Conservation (phyloP, 2,329 filamentous ascomycete genomes). For the Ascochyta lentis region DNA sequence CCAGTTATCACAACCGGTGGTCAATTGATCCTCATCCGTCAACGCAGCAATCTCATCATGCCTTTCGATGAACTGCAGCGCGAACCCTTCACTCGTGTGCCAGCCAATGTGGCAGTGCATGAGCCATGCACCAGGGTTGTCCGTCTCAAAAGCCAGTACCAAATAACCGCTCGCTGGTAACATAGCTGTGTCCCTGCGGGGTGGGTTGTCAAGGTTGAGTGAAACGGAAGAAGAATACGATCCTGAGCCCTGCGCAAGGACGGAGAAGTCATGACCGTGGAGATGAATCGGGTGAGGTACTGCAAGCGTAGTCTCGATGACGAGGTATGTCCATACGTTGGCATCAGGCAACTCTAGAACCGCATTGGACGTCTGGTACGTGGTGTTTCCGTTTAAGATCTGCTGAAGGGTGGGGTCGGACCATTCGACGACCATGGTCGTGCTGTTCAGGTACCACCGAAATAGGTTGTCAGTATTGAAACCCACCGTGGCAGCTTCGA, state of each 20-base stretch:
- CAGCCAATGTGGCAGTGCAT: conserved; percentile 51
- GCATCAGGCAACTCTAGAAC: conserved; percentile 30
- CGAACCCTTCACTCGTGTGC: conserved; percentile 45
- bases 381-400: conserved; percentile 42
- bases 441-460: conserved; percentile 52
- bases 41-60: conserved; percentile 34
- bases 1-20: conserved; percentile 23
- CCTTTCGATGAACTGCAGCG: conserved; percentile 43
- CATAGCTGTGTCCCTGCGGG: conserved; percentile 43
- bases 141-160: conserved; percentile 45
- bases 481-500: conserved; percentile 40
- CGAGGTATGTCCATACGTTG: conserved; percentile 49
- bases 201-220: conserved; percentile 41
- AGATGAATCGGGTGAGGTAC: conserved; percentile 44
- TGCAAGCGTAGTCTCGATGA: conserved; percentile 47
- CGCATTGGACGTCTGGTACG: conserved; percentile 40
- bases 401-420: conserved; percentile 48
- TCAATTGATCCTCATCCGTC: conserved; percentile 20
- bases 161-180: conserved; percentile 41
- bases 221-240: conserved; percentile 21
- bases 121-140: conserved; percentile 48
- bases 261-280: conserved; percentile 11
- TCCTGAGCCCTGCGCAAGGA: conserved; percentile 39
- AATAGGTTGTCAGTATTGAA: conserved; percentile 46
- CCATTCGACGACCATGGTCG: conserved; percentile 50